These are phyloP conservation scores for Gloeopeniophorella convolvens DNA, from an alignment of 768 basidiomycete species.

Conservation along the genomic window DNA sequence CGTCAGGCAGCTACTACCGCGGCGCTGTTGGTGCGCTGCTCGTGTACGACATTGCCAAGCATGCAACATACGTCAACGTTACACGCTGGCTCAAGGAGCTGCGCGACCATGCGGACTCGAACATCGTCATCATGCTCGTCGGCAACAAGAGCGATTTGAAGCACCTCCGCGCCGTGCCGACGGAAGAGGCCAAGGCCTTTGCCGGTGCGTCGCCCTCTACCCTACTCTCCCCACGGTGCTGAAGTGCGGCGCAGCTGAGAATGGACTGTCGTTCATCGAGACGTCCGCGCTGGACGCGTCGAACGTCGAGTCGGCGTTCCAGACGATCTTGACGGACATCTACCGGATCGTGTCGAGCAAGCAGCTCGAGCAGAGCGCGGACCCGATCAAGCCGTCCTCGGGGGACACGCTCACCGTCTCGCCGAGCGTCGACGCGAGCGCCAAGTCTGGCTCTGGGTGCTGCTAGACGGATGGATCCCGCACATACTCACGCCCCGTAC, in stretches of 20 bases:
- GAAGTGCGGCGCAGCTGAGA: conserved; percentile 57
- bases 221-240: background rate
- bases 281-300: conserved; percentile 99
- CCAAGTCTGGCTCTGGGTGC: conserved; percentile 53
- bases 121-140: conserved; percentile 93
- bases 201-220: conserved; percentile 55
- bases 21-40: conserved; percentile 91
- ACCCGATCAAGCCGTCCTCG: conserved; percentile 70
- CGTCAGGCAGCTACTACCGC: conserved; percentile 76
- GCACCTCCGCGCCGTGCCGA: conserved; percentile 92
- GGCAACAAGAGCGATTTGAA: conserved; percentile 99
- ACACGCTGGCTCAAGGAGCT: conserved; percentile 96
- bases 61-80: conserved; percentile 90
- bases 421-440: conserved; percentile 60
- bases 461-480: conserved; percentile 36
- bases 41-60: conserved; percentile 92
- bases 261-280: conserved; percentile 92
- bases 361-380: conserved; percentile 76
- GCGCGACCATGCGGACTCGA: conserved; percentile 89
- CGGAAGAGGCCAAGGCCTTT: conserved; percentile 94
- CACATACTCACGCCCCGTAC: conserved; percentile 9
- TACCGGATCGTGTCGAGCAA: conserved; percentile 97
- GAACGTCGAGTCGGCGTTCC: conserved; percentile 97
- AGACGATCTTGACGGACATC: conserved; percentile 93
- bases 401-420: conserved; percentile 85